These are phyloP conservation scores for Agarophyton chilense DNA, from an alignment of 23 red algal genomes.

Conservation along the genomic window DNA sequence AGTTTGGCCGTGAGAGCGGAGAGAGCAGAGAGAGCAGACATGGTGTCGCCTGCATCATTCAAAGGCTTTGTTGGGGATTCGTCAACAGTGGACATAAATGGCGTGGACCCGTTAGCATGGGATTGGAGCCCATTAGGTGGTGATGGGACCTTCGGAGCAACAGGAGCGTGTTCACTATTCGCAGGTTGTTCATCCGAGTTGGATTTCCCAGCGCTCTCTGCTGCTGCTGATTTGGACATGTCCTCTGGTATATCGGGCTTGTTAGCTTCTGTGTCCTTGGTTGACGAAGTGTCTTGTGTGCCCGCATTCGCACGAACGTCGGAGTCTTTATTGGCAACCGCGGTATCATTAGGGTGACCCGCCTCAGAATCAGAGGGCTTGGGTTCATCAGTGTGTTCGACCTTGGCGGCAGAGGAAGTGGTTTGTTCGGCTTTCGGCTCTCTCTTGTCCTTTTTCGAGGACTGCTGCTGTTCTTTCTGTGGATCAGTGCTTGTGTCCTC, in stretches of 20 bases:
- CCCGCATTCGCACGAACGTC: neutral
- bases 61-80: neutral
- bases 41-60: neutral
- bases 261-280: neutral
- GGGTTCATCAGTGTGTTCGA: neutral
- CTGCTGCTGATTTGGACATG: neutral
- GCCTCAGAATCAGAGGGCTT: neutral
- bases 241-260: neutral
- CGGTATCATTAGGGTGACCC: neutral
- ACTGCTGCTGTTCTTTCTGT: neutral
- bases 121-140: neutral
- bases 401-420: neutral
- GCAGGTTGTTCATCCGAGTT: neutral
- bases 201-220: neutral
- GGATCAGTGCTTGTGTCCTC: neutral
- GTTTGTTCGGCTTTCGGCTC: neutral
- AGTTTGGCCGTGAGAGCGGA: conserved; percentile 12
- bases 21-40: neutral
- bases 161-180: neutral
- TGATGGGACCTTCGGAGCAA: neutral
- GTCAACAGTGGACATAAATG: neutral
- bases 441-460: neutral
- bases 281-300: neutral
- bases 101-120: neutral
- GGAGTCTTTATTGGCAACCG: neutral